A percentile compares a stretch with the other conserved stretches of the same genome.
Evolutionary conservation across 768 basidiomycete genomes (phyloP).

Genomic region (Leccinum olivaceopallidum): DNA sequence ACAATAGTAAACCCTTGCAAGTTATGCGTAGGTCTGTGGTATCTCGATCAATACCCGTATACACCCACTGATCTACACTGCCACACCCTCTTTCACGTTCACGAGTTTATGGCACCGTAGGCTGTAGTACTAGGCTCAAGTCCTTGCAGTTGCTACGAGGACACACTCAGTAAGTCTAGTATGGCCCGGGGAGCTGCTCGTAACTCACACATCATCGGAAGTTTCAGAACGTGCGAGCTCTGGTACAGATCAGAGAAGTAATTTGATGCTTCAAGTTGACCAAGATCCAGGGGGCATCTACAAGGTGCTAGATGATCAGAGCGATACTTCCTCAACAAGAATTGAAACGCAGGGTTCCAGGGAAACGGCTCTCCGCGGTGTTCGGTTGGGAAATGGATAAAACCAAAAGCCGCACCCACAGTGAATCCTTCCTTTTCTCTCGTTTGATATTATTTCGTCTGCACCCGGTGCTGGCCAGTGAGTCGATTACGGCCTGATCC

Average conservation of each 20-base stretch:
- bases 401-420: not conserved
- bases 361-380: not conserved
- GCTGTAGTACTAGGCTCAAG: too few species aligned
- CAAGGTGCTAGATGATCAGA: not conserved
- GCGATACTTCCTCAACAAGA: not conserved
- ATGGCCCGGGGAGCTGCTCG: not conserved
- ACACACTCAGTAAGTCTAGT: too few species aligned
- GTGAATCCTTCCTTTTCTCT: not conserved
- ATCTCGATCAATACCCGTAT: too few species aligned
- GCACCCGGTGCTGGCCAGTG: not conserved
- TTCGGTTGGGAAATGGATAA: not conserved
- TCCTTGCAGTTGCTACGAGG: too few species aligned
- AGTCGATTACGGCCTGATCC: not conserved
- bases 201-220: not conserved
- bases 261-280: not conserved
- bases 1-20: too few species aligned
- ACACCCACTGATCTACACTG: too few species aligned
- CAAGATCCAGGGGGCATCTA: not conserved
- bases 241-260: not conserved
- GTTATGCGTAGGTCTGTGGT: too few species aligned
- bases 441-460: not conserved
- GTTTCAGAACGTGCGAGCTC: not conserved
- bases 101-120: too few species aligned
- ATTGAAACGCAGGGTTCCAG: not conserved
- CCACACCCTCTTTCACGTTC: too few species aligned